These are phyloP conservation scores for Chalciporus piperatoides DNA, from an alignment of 1,284 basidiomycete species.

Conservation along the genomic window DNA sequence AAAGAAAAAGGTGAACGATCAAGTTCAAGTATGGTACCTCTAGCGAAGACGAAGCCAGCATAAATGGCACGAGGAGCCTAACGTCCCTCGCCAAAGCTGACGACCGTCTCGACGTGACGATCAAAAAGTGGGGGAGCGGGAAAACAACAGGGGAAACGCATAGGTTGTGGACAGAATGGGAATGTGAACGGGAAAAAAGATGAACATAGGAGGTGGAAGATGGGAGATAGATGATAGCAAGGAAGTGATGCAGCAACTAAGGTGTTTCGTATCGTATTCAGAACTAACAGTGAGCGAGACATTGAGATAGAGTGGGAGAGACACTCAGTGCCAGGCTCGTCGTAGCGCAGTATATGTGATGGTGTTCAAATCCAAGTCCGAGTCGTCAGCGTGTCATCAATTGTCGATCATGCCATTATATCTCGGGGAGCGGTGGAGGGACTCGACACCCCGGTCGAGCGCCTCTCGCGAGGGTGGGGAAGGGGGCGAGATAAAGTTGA, in stretches of 20 bases:
- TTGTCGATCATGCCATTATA: conserved; percentile 1
- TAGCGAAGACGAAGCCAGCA: conserved; percentile 1
- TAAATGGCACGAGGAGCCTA: neutral
- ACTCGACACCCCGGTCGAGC: neutral
- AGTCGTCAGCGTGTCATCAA: neutral
- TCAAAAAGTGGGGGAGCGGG: neutral
- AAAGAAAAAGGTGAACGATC: neutral
- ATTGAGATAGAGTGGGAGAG: neutral
- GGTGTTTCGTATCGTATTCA: neutral
- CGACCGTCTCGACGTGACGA: neutral
- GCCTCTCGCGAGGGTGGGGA: neutral
- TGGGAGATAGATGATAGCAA: neutral
- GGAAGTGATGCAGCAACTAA: neutral
- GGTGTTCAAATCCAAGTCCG: neutral
- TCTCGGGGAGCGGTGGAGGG: neutral
- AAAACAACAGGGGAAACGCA: neutral
- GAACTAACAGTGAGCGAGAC: neutral
- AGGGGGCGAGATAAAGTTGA: neutral
- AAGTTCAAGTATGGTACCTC: conserved; percentile 11
- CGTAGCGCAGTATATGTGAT: neutral
- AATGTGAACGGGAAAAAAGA: neutral
- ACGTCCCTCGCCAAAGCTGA: neutral
- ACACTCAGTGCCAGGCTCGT: neutral
- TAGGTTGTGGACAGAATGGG: neutral
- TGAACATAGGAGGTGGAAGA: neutral